phyloP scores from a whole-genome alignment of 305 asterid species.

The Solanum hybrid region DNA sequence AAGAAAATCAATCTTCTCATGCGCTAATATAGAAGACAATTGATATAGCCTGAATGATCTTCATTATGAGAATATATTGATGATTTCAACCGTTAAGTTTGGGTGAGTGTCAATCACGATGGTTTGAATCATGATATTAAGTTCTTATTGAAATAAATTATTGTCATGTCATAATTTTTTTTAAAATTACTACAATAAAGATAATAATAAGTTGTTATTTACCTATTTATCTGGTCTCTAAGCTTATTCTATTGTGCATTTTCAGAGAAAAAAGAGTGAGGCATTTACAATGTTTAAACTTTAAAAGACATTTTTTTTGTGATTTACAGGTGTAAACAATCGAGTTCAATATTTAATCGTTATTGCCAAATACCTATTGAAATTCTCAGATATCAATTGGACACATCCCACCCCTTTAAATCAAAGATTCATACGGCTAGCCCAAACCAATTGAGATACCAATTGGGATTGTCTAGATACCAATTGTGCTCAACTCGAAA shows the following conservation, averaged over 20 bases:
- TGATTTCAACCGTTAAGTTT: too few relatives aligned
- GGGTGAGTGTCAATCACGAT: background rate
- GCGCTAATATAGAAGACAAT: too few relatives aligned
- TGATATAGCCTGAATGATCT: too few relatives aligned
- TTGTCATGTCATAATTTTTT: background rate
- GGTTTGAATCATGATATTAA: background rate
- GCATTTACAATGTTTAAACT: background rate
- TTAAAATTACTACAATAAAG: background rate
- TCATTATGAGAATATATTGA: too few relatives aligned
- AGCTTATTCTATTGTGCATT: background rate
- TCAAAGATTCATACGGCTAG: background rate
- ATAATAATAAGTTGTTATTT: background rate
- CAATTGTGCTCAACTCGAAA: background rate
- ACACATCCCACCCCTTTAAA: background rate
- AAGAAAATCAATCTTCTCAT: too few relatives aligned
- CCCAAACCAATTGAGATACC: background rate
- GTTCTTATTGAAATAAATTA: background rate
- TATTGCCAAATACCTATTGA: background rate
- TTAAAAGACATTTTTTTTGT: background rate
- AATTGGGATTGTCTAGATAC: background rate
- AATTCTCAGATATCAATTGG: background rate
- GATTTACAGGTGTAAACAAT: background rate
- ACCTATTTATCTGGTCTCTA: background rate
- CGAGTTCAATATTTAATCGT: background rate
- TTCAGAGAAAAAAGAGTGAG: background rate